These are phyloP conservation scores for Mangifera indica DNA, from an alignment of 345 rosid species.

Conservation along the genomic window DNA sequence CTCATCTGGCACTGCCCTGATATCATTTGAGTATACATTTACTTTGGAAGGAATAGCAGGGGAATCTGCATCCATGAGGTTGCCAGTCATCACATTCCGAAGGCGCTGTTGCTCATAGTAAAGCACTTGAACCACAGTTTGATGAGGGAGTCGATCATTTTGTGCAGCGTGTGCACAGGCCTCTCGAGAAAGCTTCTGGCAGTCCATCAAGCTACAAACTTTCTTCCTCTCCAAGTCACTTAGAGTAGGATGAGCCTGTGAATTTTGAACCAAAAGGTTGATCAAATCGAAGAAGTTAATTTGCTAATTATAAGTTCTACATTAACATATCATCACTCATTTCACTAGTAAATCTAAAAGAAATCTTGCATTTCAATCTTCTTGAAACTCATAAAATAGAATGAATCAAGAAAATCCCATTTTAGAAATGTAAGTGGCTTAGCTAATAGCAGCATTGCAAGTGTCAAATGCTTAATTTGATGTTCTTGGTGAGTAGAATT, in stretches of 20 bases:
- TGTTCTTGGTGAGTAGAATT: neutral
- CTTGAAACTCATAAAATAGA: neutral
- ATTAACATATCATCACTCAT: neutral
- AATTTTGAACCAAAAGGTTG: slow-evolving; percentile 1
- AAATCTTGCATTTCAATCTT: neutral
- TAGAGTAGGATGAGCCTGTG: slow-evolving; percentile 80
- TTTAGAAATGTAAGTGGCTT: neutral
- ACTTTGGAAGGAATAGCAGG: slow-evolving; percentile 38
- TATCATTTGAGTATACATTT: slow-evolving; percentile 33
- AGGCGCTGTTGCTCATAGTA: slow-evolving; percentile 89
- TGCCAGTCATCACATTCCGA: slow-evolving; percentile 58
- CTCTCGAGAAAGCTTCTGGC: slow-evolving; percentile 88
- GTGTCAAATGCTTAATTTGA: neutral
- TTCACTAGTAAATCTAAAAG: neutral
- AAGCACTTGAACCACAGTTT: slow-evolving; percentile 91
- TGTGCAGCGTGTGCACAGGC: slow-evolving; percentile 97
- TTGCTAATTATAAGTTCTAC: neutral
- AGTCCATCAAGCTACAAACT: slow-evolving; percentile 92
- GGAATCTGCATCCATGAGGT: slow-evolving; percentile 31
- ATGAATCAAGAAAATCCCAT: neutral
- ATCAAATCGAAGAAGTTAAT: slow-evolving; percentile 4
- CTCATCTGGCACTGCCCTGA: slow-evolving; percentile 57
- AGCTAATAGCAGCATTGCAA: neutral
- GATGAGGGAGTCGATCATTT: slow-evolving; percentile 84
- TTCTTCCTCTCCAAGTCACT: slow-evolving; percentile 92